These are phyloP conservation scores for Adiantum capillusveneris DNA, from an alignment of 75 land plant species.

Conservation along the genomic window DNA sequence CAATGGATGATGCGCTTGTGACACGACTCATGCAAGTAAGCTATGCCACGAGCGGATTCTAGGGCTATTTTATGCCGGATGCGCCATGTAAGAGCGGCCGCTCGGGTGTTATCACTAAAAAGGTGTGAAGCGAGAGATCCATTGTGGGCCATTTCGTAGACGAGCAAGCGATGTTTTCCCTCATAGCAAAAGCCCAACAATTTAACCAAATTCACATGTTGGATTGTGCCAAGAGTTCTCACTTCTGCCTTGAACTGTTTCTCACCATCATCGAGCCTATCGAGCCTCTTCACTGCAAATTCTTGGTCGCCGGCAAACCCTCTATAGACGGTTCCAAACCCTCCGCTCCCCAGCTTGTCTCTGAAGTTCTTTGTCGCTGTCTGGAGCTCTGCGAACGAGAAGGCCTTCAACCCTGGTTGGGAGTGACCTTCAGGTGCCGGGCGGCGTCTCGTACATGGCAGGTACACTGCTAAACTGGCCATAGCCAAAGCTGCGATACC, in stretches of 20 bases:
- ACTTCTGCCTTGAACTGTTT: slow-evolving; percentile 35
- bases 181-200: slow-evolving; percentile 30
- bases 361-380: slow-evolving; percentile 49
- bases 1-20: slow-evolving; percentile 13
- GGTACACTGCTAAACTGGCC: too few relatives aligned
- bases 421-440: too few relatives aligned
- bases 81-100: neutral
- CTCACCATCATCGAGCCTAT: slow-evolving; percentile 20
- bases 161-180: slow-evolving; percentile 22
- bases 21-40: slow-evolving; percentile 14
- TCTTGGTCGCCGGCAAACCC: neutral
- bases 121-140: slow-evolving; percentile 24
- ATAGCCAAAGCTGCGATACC: too few relatives aligned
- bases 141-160: slow-evolving; percentile 35
- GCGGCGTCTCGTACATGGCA: too few relatives aligned
- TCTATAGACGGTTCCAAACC: slow-evolving; percentile 52
- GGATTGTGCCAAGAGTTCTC: slow-evolving; percentile 28
- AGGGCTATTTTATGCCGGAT: neutral
- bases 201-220: slow-evolving; percentile 31
- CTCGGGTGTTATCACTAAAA: slow-evolving; percentile 2
- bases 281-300: slow-evolving; percentile 25
- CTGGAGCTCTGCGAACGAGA: slow-evolving; percentile 35
- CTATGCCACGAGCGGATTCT: slow-evolving; percentile 10
- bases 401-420: slow-evolving; percentile 15
- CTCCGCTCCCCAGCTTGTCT: slow-evolving; percentile 55